Base-by-base conservation (phyloP, 371 early-diverging fungal genomes). In the Rhizopus delemar region DNA sequence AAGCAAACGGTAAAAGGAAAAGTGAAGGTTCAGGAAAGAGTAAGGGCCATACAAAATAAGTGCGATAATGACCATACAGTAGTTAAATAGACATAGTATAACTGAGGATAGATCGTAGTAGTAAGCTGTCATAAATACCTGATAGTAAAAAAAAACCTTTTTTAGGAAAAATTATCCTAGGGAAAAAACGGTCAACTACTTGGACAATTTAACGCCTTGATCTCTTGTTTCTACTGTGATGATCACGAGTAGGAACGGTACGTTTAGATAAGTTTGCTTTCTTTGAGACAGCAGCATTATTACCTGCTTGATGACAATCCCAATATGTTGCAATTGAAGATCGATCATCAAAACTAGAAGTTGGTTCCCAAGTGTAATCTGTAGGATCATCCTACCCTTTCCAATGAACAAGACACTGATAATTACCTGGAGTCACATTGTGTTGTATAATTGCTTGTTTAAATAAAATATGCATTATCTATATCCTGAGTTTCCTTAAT, bases 391-490 rank as follows among this genome's bases (percentile, higher is more conserved):
- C 16, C 15, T 49, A 57, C 4, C 39, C 38, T 11, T 33, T 7
- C 50, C 57, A 57, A 8, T 41, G 31, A 28, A 57, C 50, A 2
- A 50, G 48, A 16, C 49, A 57, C 31, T 50, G 28, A n/a, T 57
- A 57, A 11, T 57, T 57, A 31, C 41, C 41, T 6, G 51, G 39
- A 28, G 39, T 57, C 3, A 50, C 57, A 31, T 41, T 48, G 28
- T 57, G 50, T 5, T 36, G 29, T 1, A 50, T 41, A 50, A 57
- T 50, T 12, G 57, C 57, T 41, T 50, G 50, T 38, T 46, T 53
- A 46, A 16, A 46, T 53, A 28, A 53, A 53, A 15, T 53, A 53
- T 11, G 45, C 48, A 38, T 60, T 53, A 46, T 53, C 53, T 8
- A 22, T 31, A 2, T 43, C 46, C 22, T 59, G 46, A 43, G 45